Evolutionary conservation across 768 basidiomycete species (phyloP).

Genomic region (Neoboletus subvelutipes): DNA sequence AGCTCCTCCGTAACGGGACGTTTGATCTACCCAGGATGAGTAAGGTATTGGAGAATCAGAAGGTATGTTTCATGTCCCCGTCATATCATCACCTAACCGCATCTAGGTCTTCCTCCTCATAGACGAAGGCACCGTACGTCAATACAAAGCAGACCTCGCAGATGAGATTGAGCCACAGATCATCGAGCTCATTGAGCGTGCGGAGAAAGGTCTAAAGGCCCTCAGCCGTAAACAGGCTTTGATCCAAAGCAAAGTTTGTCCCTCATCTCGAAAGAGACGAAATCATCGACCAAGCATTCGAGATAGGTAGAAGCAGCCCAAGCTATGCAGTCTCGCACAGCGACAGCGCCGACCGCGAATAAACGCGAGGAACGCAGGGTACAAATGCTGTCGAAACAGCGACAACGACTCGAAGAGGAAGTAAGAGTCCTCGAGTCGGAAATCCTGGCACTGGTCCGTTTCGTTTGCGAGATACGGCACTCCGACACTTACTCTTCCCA

Average conservation of each 20-base stretch:
- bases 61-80: constrained; percentile 39
- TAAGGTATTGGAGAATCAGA: constrained; percentile 64
- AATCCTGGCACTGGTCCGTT: constrained; percentile 51
- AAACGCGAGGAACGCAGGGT: constrained; percentile 67
- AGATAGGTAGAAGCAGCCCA: constrained; percentile 57
- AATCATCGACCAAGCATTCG: not conserved
- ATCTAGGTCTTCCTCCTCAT: constrained; percentile 70
- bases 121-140: constrained; percentile 67
- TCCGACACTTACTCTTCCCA: constrained; percentile 6
- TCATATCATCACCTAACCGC: constrained; percentile 5
- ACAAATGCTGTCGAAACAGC: constrained; percentile 63
- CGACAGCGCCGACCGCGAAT: constrained; percentile 51
- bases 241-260: constrained; percentile 60
- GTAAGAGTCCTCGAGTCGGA: constrained; percentile 59
- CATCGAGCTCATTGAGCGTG: constrained; percentile 66
- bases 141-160: constrained; percentile 71
- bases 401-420: constrained; percentile 67
- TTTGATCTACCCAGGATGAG: constrained; percentile 70
- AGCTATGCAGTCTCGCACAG: constrained; percentile 38
- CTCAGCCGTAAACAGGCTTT: constrained; percentile 61
- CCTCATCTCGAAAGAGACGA: not conserved
- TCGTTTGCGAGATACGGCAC: not conserved
- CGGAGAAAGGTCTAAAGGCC: constrained; percentile 63
- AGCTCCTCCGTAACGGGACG: constrained; percentile 67
- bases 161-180: constrained; percentile 84